phyloP scores from a whole-genome alignment of 2,329 filamentous ascomycete genomes.

The Aotearoamyces nothofagi region DNA sequence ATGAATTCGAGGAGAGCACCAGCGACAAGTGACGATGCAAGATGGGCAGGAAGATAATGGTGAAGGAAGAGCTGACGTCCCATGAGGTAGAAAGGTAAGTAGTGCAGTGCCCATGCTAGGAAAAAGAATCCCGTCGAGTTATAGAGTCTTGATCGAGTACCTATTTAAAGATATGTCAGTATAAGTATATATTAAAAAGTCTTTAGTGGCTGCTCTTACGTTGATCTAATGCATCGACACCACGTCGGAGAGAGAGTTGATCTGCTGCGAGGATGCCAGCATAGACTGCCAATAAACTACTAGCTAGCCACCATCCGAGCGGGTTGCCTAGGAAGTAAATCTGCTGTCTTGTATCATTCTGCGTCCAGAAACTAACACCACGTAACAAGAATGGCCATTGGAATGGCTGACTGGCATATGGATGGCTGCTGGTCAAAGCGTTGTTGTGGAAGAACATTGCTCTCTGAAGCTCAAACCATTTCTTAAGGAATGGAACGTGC shows the following conservation, averaged over 20 bases:
- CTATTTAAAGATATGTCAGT: slow-evolving; percentile 29
- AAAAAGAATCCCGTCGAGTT: slow-evolving; percentile 99
- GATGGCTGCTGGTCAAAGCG: slow-evolving; percentile 90
- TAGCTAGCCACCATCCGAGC: slow-evolving; percentile 92
- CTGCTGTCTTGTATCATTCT: slow-evolving; percentile 85
- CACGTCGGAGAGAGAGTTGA: slow-evolving; percentile 82
- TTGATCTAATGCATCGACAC: slow-evolving; percentile 81
- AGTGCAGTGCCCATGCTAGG: slow-evolving; percentile 93
- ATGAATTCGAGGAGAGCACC: slow-evolving; percentile 90
- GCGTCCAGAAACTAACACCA: slow-evolving; percentile 98
- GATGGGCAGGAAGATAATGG: slow-evolving; percentile 89
- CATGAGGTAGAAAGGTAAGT: slow-evolving; percentile 96
- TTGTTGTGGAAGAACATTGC: slow-evolving; percentile 99
- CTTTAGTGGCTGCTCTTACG: slow-evolving; percentile 47
- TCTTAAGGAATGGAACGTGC: slow-evolving; percentile 72
- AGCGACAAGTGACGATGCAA: slow-evolving; percentile 79
- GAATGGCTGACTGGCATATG: slow-evolving; percentile 87
- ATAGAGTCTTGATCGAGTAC: slow-evolving; percentile 84
- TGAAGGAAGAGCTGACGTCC: slow-evolving; percentile 95
- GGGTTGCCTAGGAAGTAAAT: slow-evolving; percentile 99
- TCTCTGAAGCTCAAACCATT: slow-evolving; percentile 92
- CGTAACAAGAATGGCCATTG: slow-evolving; percentile 96
- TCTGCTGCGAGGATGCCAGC: slow-evolving; percentile 84
- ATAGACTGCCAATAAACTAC: slow-evolving; percentile 83
- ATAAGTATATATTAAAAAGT: background rate